Base-by-base conservation (phyloP, 441 rosid species). In the Croton laevigatus region DNA sequence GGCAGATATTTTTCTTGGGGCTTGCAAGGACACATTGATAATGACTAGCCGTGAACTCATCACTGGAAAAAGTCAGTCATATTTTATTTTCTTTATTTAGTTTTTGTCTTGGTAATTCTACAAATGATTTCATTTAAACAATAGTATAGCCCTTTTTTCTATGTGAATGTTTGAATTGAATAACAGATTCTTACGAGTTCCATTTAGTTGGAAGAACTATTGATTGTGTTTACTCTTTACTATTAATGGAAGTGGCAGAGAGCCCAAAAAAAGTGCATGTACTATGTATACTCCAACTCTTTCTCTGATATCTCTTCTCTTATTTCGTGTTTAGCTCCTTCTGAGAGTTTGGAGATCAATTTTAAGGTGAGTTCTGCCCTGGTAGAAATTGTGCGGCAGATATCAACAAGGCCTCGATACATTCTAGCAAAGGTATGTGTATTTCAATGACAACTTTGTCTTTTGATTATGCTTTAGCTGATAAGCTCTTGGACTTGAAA, bases 291-390 rank as follows among this genome's bases (percentile, higher is more conserved):
- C 38, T 59, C 4, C 34, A n/a, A 66, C 34, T 48, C 17, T 19
- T 27, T 59, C 71, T 36, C 62, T 38, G 53, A 69, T 17, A 36
- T 34, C 14, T 37, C 54, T 46, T 59, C 59, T 68, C 70, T 51
- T 69, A 75, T 54, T 67, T 55, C 68, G 19, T 82, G 69, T 71
- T 59, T 89, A 94, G 98, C 88, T 78, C 83, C 97, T 82, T 84
- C 87, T 52, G 99, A 94, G 84, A 91, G 97, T 84, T 85, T 94
- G 76, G 93, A 87, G 78, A 94, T 92, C 80, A 94, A 94, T 84
- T 90, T 86, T 84, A 90, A 84, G 82, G 99, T 94, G 81, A 94
- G 99, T 86, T 92, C 97, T 66, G 97, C 97, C 6, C 78, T 94
- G 73, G 99, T 94, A 74, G 97, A 94, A 85, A 84, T 91, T 75